These are phyloP conservation scores for Paraurostyla sp. DNA, from an alignment of 73 alveolate genomes.

Conservation along the genomic window DNA sequence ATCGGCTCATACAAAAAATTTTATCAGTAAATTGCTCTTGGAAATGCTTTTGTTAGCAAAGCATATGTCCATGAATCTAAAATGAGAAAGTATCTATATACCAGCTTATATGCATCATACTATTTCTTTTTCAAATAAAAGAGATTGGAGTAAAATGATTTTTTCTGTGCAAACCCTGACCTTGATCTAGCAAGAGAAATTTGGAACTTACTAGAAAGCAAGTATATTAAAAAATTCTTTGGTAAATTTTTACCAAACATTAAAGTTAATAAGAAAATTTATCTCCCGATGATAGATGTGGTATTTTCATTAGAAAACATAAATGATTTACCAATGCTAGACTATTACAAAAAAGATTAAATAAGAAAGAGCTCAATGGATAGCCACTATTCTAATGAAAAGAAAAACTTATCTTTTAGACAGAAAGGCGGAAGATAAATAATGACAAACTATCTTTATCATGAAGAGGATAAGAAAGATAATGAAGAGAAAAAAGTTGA, in stretches of 20 bases:
- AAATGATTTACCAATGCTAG: not conserved
- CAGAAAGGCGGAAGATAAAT: too few relatives aligned
- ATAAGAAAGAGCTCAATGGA: too few relatives aligned
- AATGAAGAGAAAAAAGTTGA: not conserved
- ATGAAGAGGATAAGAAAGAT: not conserved
- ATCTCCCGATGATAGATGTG: constrained; percentile 61
- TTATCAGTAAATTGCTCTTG: constrained; percentile 45
- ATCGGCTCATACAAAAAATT: constrained; percentile 28
- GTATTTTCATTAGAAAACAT: not conserved
- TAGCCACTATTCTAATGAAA: too few relatives aligned
- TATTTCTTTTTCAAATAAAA: constrained; percentile 49
- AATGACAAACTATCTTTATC: not conserved
- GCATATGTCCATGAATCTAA: constrained; percentile 22
- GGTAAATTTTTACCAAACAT: constrained; percentile 37
- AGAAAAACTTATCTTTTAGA: too few relatives aligned
- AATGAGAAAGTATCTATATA: constrained; percentile 19
- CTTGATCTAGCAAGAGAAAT: constrained; percentile 46
- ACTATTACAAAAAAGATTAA: not conserved
- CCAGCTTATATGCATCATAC: constrained; percentile 48
- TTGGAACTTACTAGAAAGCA: constrained; percentile 61
- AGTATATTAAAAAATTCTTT: constrained; percentile 45
- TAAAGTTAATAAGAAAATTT: constrained; percentile 52
- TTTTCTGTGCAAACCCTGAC: constrained; percentile 67
- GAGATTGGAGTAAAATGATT: constrained; percentile 53
- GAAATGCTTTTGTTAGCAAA: constrained; percentile 50